A percentile compares a stretch with the other conserved stretches of the same genome.
Evolutionary conservation across 2,329 filamentous ascomycete species (phyloP).

Genomic region (Golovinomyces cichoracearum): DNA sequence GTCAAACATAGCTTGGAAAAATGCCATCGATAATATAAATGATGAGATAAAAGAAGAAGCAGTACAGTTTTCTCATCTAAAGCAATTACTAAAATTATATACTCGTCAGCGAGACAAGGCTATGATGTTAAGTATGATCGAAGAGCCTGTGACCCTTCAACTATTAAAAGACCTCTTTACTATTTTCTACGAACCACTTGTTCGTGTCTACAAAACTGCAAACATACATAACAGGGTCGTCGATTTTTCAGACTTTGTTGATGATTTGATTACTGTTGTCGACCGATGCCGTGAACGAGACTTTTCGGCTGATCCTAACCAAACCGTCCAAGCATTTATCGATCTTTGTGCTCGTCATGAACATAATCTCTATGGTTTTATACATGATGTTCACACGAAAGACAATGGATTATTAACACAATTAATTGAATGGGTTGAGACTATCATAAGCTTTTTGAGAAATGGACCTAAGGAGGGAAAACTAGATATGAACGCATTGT

Average conservation of each 20-base stretch:
- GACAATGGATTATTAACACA: conserved; percentile 92
- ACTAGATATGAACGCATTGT: conserved; percentile 80
- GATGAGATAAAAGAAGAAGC: conserved; percentile 72
- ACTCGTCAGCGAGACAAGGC: conserved; percentile 79
- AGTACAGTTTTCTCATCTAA: conserved; percentile 77
- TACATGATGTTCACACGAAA: conserved; percentile 90
- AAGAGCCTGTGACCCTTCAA: conserved; percentile 91
- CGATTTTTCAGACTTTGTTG: conserved; percentile 77
- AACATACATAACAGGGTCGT: conserved; percentile 96
- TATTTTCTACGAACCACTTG: conserved; percentile 94
- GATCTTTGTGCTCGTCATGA: conserved; percentile 87
- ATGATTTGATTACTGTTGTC: conserved; percentile 62
- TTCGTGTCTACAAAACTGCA: conserved; percentile 92
- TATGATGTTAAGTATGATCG: conserved; percentile 89
- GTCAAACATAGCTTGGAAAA: conserved; percentile 88
- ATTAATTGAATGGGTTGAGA: conserved; percentile 92
- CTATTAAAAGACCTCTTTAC: conserved; percentile 89
- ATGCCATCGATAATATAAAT: conserved; percentile 72
- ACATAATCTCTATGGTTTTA: conserved; percentile 95
- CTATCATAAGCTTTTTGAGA: conserved; percentile 75
- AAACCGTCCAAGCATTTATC: conserved; percentile 94
- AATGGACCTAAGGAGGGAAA: conserved; percentile 66
- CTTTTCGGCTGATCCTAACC: conserved; percentile 82
- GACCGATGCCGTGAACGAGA: conserved; percentile 45
- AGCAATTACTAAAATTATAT: conserved; percentile 79